phyloP scores from a whole-genome alignment of 75 land plant species.

The Larix kaempferi region DNA sequence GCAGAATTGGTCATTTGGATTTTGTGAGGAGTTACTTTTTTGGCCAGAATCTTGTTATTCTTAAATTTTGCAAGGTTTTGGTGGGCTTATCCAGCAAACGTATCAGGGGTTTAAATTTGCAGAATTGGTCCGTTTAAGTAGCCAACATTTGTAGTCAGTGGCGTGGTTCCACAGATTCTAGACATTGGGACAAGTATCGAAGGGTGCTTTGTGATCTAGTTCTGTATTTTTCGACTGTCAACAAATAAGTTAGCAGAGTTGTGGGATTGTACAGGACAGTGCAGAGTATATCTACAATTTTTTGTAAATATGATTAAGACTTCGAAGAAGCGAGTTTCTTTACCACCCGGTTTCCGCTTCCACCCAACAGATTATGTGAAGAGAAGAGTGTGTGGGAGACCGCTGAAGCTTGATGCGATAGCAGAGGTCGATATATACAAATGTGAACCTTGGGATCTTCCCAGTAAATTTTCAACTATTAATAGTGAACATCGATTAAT shows the following conservation, averaged over 20 bases:
- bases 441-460: slow-evolving; percentile 47
- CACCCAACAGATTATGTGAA: slow-evolving; percentile 44
- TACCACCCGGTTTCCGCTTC: slow-evolving; percentile 47
- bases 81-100: neutral
- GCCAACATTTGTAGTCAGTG: too few species aligned
- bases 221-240: too few species aligned
- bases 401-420: slow-evolving; percentile 21
- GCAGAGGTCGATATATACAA: slow-evolving; percentile 46
- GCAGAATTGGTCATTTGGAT: too few species aligned
- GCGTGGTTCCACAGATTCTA: neutral
- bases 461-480: slow-evolving; percentile 19
- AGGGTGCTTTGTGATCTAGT: too few species aligned
- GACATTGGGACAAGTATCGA: neutral
- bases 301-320: neutral
- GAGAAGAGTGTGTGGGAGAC: slow-evolving; percentile 21
- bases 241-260: neutral
- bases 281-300: neutral
- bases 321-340: neutral
- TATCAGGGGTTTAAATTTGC: neutral
- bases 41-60: too few species aligned
- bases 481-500: neutral
- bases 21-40: too few species aligned
- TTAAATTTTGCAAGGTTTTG: neutral
- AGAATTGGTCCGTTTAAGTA: too few species aligned
- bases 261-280: neutral